phyloP scores from a whole-genome alignment of 73 alveolate species.

The Uronychia setigera region DNA sequence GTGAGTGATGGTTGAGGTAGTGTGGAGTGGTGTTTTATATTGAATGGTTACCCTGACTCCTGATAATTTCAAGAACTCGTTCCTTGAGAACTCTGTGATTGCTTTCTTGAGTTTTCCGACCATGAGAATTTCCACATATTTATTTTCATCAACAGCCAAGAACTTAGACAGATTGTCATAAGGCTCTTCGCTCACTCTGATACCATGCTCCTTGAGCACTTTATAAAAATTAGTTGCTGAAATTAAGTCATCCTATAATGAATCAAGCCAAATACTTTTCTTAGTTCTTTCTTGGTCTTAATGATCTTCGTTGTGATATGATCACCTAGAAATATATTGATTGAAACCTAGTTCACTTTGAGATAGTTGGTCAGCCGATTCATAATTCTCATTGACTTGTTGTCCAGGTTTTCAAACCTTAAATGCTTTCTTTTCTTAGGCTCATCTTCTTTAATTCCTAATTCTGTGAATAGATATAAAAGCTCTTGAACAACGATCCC shows the following conservation, averaged over 20 bases:
- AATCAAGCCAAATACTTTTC: background rate
- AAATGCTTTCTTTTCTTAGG: background rate
- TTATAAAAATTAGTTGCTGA: background rate
- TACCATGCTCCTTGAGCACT: background rate
- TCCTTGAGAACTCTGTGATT: background rate
- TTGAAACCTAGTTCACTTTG: background rate
- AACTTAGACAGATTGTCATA: background rate
- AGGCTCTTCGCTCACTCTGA: background rate
- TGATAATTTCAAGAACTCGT: background rate
- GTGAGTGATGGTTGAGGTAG: no score
- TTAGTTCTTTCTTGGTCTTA: background rate
- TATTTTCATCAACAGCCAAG: background rate
- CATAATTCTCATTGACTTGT: background rate
- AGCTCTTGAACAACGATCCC: background rate
- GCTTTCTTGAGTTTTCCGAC: background rate
- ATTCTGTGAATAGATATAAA: background rate
- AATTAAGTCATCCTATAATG: background rate
- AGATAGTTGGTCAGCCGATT: background rate
- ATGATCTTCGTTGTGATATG: background rate
- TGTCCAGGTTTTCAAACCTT: background rate
- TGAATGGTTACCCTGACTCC: background rate
- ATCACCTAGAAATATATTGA: background rate
- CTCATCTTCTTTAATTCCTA: background rate
- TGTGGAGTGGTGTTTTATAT: no score
- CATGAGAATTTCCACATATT: background rate